Conservation (phyloP, 768 basidiomycete genomes). For the Pisolithus tinctorius region DNA sequence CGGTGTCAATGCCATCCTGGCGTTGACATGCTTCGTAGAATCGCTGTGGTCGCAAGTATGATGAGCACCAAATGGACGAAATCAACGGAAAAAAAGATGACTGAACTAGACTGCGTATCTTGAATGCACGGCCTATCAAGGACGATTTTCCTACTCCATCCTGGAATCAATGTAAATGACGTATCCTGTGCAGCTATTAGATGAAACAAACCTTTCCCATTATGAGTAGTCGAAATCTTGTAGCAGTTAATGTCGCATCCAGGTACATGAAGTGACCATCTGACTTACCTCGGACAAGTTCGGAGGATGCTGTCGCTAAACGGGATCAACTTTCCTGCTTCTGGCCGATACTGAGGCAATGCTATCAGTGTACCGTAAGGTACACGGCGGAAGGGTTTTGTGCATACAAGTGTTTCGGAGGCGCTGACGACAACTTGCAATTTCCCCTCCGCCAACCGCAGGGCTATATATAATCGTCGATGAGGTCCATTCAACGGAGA, state of each 20-base stretch:
- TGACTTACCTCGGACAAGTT: slow-evolving; percentile 2
- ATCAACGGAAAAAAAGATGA: neutral
- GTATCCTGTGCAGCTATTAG: neutral
- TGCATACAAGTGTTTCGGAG: neutral
- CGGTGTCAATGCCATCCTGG: slow-evolving; percentile 8
- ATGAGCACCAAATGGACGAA: neutral
- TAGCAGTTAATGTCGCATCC: too few relatives aligned
- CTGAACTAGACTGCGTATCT: slow-evolving; percentile 2
- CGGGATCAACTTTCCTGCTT: slow-evolving; percentile 2
- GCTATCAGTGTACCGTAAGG: neutral
- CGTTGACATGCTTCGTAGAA: slow-evolving; percentile 3
- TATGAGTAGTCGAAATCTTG: slow-evolving; percentile 3
- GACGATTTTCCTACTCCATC: slow-evolving; percentile 5
- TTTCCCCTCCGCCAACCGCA: neutral
- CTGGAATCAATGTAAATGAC: neutral
- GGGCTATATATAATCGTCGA: neutral
- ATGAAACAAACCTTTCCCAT: slow-evolving; percentile 4
- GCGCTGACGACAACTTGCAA: neutral
- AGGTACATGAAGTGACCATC: neutral
- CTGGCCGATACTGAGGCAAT: neutral
- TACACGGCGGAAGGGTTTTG: neutral
- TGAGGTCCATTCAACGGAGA: neutral
- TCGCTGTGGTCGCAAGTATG: neutral
- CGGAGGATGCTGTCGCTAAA: neutral
- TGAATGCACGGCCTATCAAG: slow-evolving; percentile 3